A percentile compares a stretch with the other conserved stretches of the same genome.
These are phyloP conservation scores for Biscutella auriculata DNA, from an alignment of 441 rosid species.

Conservation along the genomic window DNA sequence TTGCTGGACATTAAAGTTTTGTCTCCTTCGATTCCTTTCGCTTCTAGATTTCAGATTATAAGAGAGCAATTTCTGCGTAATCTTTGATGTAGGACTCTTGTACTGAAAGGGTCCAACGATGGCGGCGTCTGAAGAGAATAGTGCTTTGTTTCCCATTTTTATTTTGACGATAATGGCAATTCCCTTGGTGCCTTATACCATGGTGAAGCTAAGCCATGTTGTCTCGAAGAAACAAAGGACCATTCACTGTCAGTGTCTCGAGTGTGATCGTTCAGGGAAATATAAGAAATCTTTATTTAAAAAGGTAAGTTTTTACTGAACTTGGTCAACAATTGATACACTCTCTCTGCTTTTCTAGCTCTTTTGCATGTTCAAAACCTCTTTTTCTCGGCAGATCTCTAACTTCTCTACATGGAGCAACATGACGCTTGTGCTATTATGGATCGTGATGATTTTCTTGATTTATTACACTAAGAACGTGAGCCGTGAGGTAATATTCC, in stretches of 20 bases:
- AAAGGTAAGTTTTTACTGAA: conserved; percentile 32
- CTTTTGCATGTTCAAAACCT: background rate
- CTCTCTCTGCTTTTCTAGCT: background rate
- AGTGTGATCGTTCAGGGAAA: conserved; percentile 76
- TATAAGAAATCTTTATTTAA: conserved; percentile 64
- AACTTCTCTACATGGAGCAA: conserved; percentile 77
- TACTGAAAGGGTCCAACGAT: conserved; percentile 32
- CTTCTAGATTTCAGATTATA: background rate
- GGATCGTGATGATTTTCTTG: conserved; percentile 76
- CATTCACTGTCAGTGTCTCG: conserved; percentile 68
- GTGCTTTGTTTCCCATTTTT: conserved; percentile 80
- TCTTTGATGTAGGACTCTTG: conserved; percentile 12
- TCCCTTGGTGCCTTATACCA: conserved; percentile 79
- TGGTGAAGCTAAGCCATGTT: conserved; percentile 57
- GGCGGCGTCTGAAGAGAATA: conserved; percentile 78
- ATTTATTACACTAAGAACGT: conserved; percentile 69
- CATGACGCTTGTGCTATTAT: conserved; percentile 65
- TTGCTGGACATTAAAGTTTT: background rate
- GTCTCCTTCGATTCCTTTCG: background rate
- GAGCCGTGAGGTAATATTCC: conserved; percentile 40
- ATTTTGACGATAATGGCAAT: conserved; percentile 86
- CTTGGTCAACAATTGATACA: background rate
- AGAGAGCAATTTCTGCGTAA: background rate
- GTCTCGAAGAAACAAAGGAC: conserved; percentile 52
- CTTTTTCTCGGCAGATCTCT: conserved; percentile 47